phyloP scores from a whole-genome alignment of 2,329 filamentous ascomycete species.

The Cryphonectria naterciae region DNA sequence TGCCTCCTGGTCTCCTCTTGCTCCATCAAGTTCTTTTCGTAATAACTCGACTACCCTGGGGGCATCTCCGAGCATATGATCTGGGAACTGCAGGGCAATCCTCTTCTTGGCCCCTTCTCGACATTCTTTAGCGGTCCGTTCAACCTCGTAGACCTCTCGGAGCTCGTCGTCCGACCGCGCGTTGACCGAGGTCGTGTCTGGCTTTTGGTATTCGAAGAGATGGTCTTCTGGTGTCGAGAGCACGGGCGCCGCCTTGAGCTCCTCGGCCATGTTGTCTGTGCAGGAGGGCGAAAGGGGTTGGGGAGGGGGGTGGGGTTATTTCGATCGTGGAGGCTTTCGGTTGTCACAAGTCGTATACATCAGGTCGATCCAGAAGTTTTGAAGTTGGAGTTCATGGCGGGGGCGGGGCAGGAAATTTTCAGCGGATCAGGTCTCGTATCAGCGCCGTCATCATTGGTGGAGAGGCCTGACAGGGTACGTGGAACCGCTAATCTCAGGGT shows the following conservation, averaged over 20 bases:
- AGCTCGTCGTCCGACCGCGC: slow-evolving; percentile 67
- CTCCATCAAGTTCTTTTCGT: slow-evolving; percentile 38
- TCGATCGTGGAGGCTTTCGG: not conserved
- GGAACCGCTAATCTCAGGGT: slow-evolving; percentile 21
- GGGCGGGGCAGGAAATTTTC: slow-evolving; percentile 26
- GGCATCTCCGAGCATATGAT: slow-evolving; percentile 87
- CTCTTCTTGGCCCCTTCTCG: slow-evolving; percentile 70
- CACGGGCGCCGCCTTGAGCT: slow-evolving; percentile 59
- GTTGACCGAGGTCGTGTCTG: slow-evolving; percentile 36
- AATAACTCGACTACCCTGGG: slow-evolving; percentile 76
- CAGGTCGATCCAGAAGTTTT: not conserved
- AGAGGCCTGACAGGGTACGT: not conserved
- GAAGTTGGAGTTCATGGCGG: slow-evolving; percentile 12
- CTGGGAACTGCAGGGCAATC: slow-evolving; percentile 93
- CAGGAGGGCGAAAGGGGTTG: too few relatives aligned
- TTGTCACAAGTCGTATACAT: not conserved
- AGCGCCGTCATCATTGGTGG: slow-evolving; percentile 18
- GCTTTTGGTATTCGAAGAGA: slow-evolving; percentile 56
- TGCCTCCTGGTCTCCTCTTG: slow-evolving; percentile 15
- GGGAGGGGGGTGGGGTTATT: not conserved
- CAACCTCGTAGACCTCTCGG: slow-evolving; percentile 79
- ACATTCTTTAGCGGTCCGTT: slow-evolving; percentile 77
- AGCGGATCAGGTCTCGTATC: slow-evolving; percentile 2
- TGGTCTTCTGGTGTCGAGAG: slow-evolving; percentile 68
- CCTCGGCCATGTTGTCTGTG: slow-evolving; percentile 46